Evolutionary conservation across 345 rosid genomes (phyloP).

Genomic region (Linum lewisii): DNA sequence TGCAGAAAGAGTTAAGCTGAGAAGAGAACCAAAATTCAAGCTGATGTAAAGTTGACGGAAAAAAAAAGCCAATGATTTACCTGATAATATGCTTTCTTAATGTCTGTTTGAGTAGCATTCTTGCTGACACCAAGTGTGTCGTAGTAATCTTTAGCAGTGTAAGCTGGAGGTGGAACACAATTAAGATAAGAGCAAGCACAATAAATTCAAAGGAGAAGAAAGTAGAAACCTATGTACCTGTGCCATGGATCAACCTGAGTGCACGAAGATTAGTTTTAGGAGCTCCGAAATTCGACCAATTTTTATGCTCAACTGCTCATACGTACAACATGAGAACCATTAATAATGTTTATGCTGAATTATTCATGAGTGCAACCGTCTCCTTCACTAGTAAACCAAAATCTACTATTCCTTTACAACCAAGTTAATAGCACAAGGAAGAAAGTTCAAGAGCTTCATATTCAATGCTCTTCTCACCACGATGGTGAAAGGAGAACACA

Average conservation of each 20-base stretch:
- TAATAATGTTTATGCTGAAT: not conserved
- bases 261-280: constrained; percentile 32
- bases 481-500: not conserved
- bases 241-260: constrained; percentile 63
- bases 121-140: constrained; percentile 77
- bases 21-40: constrained; percentile 1
- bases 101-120: constrained; percentile 66
- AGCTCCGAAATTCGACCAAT: constrained; percentile 39
- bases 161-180: constrained; percentile 24
- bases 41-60: not conserved
- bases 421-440: too few relatives aligned
- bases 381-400: too few relatives aligned
- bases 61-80: constrained; percentile 27
- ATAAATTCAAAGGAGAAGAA: not conserved
- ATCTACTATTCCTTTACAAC: too few relatives aligned
- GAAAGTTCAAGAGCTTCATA: too few relatives aligned
- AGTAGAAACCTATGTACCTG: constrained; percentile 37
- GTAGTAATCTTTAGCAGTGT: constrained; percentile 62
- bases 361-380: not conserved
- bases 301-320: constrained; percentile 36
- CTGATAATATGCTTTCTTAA: constrained; percentile 93
- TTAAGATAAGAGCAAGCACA: not conserved
- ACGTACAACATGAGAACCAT: not conserved
- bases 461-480: not conserved
- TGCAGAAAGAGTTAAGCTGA: constrained; percentile 15